A percentile compares a stretch with the other conserved stretches of the same genome.
Conservation (phyloP, 2,329 filamentous ascomycete genomes). For the Fusarium sp. region DNA sequence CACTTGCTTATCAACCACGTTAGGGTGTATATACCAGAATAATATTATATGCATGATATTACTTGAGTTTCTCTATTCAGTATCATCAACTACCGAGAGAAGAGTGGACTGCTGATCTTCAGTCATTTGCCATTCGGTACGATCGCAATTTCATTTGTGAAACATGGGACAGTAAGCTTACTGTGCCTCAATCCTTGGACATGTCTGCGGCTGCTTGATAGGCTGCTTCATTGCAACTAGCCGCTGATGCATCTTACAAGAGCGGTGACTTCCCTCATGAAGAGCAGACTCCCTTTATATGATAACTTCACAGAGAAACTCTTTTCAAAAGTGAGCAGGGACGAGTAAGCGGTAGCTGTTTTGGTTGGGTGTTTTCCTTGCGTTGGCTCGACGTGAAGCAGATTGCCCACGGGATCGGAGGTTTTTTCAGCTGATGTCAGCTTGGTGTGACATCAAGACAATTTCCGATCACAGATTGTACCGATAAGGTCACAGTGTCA, state of each 20-base stretch:
- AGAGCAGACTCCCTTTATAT: neutral
- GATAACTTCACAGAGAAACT: neutral
- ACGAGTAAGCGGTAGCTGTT: neutral
- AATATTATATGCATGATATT: neutral
- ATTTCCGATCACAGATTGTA: neutral
- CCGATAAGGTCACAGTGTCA: neutral
- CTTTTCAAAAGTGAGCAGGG: neutral
- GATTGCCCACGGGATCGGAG: neutral
- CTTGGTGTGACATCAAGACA: neutral
- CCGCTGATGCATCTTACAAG: neutral
- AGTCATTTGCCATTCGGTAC: neutral
- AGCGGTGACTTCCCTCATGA: neutral
- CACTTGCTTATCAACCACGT: too few relatives aligned
- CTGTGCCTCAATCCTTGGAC: neutral
- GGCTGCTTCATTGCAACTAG: neutral
- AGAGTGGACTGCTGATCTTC: neutral
- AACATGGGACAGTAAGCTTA: neutral
- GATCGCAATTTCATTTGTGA: neutral
- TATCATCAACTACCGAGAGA: neutral
- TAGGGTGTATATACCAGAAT: neutral
- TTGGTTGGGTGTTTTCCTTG: neutral
- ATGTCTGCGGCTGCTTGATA: neutral
- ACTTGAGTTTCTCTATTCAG: neutral
- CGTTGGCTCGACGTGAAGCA: neutral
- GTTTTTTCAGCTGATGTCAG: neutral